A percentile compares a stretch with the other conserved stretches of the same genome.
Conservation (phyloP, 2,329 filamentous ascomycete genomes). For the Fusarium sp. region DNA sequence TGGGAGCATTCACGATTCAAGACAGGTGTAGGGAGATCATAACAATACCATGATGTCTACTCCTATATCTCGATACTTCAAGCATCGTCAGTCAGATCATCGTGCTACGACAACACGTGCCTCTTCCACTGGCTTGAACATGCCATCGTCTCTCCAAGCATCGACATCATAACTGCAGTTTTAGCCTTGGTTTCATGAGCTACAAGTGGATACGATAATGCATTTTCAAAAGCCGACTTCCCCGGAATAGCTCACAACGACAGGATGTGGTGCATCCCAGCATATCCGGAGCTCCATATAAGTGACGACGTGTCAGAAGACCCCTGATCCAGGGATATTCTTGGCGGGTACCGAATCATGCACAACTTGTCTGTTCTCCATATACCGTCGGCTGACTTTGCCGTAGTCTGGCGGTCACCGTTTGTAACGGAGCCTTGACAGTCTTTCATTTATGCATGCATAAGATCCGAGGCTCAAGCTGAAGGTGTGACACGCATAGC, state of each 20-base stretch:
- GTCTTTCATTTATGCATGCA: neutral
- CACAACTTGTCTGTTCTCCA: neutral
- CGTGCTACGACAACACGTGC: constrained; percentile 6
- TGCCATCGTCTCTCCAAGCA: neutral
- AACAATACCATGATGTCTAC: neutral
- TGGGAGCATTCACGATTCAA: neutral
- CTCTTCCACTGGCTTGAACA: constrained; percentile 4
- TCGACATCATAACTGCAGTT: constrained; percentile 20
- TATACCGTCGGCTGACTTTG: neutral
- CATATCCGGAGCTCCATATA: constrained; percentile 4
- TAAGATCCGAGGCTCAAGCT: neutral
- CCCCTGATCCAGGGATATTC: constrained; percentile 20
- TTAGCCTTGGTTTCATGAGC: constrained; percentile 2
- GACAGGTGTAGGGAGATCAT: neutral
- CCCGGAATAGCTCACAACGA: constrained; percentile 18
- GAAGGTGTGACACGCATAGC: neutral
- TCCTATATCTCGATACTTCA: neutral
- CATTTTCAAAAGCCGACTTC: constrained; percentile 4
- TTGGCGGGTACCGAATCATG: neutral
- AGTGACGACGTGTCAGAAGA: constrained; percentile 7
- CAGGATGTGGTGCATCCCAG: constrained; percentile 11
- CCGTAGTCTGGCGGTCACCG: neutral
- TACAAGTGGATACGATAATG: constrained; percentile 2
- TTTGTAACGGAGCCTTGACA: neutral
- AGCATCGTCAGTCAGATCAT: neutral